Base-by-base conservation (phyloP, 306 rosid genomes). In the Malus asiatica region DNA sequence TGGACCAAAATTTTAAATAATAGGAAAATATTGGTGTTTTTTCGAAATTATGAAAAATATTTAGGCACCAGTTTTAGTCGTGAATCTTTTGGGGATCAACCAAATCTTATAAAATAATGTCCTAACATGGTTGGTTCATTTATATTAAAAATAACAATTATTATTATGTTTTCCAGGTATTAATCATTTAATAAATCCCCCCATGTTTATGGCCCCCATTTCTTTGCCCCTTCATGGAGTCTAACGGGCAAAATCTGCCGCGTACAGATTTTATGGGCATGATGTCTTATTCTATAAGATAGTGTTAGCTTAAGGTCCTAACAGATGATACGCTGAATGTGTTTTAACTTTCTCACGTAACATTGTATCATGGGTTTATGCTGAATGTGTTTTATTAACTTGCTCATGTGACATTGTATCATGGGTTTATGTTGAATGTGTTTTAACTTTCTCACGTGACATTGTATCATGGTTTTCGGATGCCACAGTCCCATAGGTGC, bases 71-170 rank as follows among this genome's bases (percentile, higher is more conserved):
- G 42, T 23, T 22, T 8, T 57, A 11, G 30, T 44, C 20, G 11
- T 23, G 38, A 19, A 62, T 74, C 70, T 62, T 74, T 61, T 62
- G 32, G 70, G 70, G 77, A 74, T 74, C 61, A 35, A 29, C 64
- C 70, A 62, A 62, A 74, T 74, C 70, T 45, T 62, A 27, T 4
- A 61, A 52, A 74, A 61, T 66, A 27, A 15, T 8, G 14, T 3
- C 48, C 4, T 61, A 57, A 42, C 68, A 59, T 73, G 53, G 23
- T 13, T 35, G 59, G 45, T 15, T 2, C 69, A 72, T 8, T 58
- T 57, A 40, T 15, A 16, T 8, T 33, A 55, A 35, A 20, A 23
- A 23, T 38, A 14, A 14, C 8, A 2, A 12, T 61, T 15, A 15
- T 63, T 25, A 60, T 25, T 63, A 29, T 61, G 44, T 44, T 16